A percentile compares a stretch with the other conserved stretches of the same genome.
Evolutionary conservation across 768 basidiomycete species (phyloP).

Genomic region (Lactifluus hygrophoroides): DNA sequence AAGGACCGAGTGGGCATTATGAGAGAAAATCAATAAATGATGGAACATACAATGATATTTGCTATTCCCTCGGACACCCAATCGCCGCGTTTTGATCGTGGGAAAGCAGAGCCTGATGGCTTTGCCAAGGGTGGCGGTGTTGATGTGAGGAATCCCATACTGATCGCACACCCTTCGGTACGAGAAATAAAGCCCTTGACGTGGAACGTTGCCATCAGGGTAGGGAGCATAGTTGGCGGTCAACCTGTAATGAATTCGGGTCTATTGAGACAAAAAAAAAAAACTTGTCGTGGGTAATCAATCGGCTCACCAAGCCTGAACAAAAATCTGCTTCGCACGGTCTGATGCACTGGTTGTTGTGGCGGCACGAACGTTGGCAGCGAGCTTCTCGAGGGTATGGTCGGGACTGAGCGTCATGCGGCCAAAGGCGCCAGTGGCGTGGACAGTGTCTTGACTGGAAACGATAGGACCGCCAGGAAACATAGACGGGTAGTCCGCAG

Average conservation of each 20-base stretch:
- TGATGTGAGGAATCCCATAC: constrained; percentile 90
- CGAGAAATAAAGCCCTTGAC: constrained; percentile 90
- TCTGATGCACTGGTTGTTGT: constrained; percentile 89
- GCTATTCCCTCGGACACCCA: constrained; percentile 90
- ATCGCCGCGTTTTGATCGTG: constrained; percentile 87
- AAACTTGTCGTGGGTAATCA: constrained; percentile 20
- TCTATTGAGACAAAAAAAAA: background rate
- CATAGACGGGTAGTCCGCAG: constrained; percentile 64
- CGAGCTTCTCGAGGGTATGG: constrained; percentile 76
- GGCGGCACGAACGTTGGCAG: constrained; percentile 78
- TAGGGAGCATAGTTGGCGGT: constrained; percentile 86
- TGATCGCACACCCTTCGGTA: constrained; percentile 88
- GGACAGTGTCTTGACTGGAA: constrained; percentile 40
- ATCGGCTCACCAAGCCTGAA: constrained; percentile 71
- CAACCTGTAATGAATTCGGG: constrained; percentile 42
- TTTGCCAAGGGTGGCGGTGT: constrained; percentile 92
- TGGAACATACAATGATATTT: constrained; percentile 83
- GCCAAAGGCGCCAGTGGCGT: constrained; percentile 66
- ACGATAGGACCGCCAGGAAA: constrained; percentile 40
- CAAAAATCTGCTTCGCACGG: constrained; percentile 86
- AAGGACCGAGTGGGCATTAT: constrained; percentile 13
- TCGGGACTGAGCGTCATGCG: constrained; percentile 70
- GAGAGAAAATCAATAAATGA: constrained; percentile 24
- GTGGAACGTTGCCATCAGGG: constrained; percentile 87
- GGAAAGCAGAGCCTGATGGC: constrained; percentile 90